A percentile compares a stretch with the other conserved stretches of the same genome.
These are phyloP conservation scores for Komagataella populi DNA, from an alignment of 805 yeast genomes.

Conservation along the genomic window DNA sequence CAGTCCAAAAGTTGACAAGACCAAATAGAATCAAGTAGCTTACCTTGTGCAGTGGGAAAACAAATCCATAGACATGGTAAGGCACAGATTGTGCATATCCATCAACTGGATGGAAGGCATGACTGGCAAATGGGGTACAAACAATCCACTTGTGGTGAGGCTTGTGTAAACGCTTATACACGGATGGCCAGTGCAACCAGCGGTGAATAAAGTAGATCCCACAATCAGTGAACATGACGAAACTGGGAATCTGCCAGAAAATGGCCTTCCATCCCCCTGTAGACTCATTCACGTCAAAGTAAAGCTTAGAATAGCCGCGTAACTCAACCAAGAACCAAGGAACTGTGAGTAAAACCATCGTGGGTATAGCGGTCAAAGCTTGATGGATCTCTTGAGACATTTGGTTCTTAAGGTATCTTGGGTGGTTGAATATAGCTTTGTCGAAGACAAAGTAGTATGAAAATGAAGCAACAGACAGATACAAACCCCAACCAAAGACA, in stretches of 20 bases:
- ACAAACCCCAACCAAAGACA: constrained; percentile 78
- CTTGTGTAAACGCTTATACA: constrained; percentile 81
- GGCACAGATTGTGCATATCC: constrained; percentile 91
- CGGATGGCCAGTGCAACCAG: constrained; percentile 82
- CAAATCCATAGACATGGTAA: constrained; percentile 81
- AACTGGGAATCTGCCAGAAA: constrained; percentile 54
- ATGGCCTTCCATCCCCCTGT: constrained; percentile 61
- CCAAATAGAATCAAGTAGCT: constrained; percentile 74
- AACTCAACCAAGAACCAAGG: constrained; percentile 86
- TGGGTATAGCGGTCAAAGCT: constrained; percentile 74
- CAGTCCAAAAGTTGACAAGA: constrained; percentile 95
- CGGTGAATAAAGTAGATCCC: constrained; percentile 88
- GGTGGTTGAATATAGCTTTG: constrained; percentile 85
- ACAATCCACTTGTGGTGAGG: constrained; percentile 99
- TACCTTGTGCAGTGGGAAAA: constrained; percentile 86
- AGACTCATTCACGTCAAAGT: constrained; percentile 47
- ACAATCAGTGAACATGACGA: constrained; percentile 88
- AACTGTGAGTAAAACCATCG: constrained; percentile 73
- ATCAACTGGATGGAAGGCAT: constrained; percentile 97
- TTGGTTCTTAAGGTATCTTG: constrained; percentile 90
- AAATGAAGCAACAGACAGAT: constrained; percentile 60
- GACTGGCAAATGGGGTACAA: constrained; percentile 96
- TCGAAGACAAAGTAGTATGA: constrained; percentile 76
- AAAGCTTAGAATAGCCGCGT: constrained; percentile 71
- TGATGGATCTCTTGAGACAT: constrained; percentile 69